phyloP scores from a whole-genome alignment of 2,329 filamentous ascomycete species.

The Dactylellina haptotyla region DNA sequence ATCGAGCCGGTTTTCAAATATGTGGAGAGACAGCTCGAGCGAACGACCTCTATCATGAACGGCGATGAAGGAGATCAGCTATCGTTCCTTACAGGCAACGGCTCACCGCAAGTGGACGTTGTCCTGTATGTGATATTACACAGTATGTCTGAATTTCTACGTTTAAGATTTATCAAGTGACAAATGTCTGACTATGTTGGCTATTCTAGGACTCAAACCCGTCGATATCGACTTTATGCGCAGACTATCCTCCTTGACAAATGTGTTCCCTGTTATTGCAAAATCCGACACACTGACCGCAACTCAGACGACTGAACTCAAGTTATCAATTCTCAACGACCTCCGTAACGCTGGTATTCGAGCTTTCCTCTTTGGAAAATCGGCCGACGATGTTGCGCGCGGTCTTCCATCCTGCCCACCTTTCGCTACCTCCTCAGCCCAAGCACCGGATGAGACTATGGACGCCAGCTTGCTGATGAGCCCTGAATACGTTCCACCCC shows the following conservation, averaged over 20 bases:
- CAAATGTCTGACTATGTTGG: conserved; percentile 28
- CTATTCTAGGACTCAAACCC: conserved; percentile 68
- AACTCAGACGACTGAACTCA: conserved; percentile 69
- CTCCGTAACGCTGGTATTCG: conserved; percentile 70
- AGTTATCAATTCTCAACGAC: conserved; percentile 69
- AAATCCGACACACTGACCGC: conserved; percentile 76
- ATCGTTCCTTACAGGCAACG: conserved; percentile 79
- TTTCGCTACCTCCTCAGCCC: conserved; percentile 80
- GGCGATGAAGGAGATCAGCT: conserved; percentile 79
- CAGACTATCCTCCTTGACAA: conserved; percentile 77
- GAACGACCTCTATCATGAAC: conserved; percentile 70
- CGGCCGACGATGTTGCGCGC: conserved; percentile 57
- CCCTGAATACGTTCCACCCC: conserved; percentile 84
- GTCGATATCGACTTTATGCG: conserved; percentile 78
- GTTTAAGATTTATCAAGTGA: background rate
- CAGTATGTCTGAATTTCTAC: conserved; percentile 66
- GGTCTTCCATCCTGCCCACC: conserved; percentile 63
- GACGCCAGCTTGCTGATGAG: conserved; percentile 94
- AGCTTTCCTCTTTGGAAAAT: conserved; percentile 73
- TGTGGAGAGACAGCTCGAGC: conserved; percentile 74
- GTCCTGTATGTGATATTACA: conserved; percentile 83
- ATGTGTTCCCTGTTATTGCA: conserved; percentile 83
- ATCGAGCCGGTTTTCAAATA: conserved; percentile 74
- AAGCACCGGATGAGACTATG: conserved; percentile 81
- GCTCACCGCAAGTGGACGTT: conserved; percentile 83